Percentiles rank a stretch among this genome's conserved stretches.
phyloP scores from a whole-genome alignment of 306 rosid species.

The Sindora glabra region DNA sequence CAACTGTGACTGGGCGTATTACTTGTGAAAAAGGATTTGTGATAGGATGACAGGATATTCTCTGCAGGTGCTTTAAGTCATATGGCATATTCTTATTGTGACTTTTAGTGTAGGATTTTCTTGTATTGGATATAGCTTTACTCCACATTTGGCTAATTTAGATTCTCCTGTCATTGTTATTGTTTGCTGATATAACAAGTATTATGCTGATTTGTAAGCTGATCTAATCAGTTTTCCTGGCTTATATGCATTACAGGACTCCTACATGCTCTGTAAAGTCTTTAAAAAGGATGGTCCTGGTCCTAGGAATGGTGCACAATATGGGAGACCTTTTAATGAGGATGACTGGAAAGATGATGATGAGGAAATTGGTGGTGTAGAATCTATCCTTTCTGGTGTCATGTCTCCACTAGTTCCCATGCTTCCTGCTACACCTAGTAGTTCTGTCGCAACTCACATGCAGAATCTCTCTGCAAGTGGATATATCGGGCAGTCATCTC shows the following conservation, averaged over 20 bases:
- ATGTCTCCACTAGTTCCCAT: not conserved
- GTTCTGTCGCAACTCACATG: slow-evolving; percentile 11
- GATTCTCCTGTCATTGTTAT: not conserved
- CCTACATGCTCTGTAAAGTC: slow-evolving; percentile 55
- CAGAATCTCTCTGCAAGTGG: slow-evolving; percentile 14
- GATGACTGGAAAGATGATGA: slow-evolving; percentile 55
- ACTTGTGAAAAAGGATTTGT: too few species aligned
- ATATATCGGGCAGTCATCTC: slow-evolving; percentile 13
- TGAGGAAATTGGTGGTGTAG: slow-evolving; percentile 24
- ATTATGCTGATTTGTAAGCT: slow-evolving; percentile 3
- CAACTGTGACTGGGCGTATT: too few species aligned
- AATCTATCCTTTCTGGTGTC: slow-evolving; percentile 8
- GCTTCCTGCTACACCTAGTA: not conserved
- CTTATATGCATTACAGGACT: slow-evolving; percentile 37
- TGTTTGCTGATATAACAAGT: not conserved
- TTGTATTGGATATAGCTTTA: not conserved
- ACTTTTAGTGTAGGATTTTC: too few species aligned
- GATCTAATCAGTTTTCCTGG: not conserved
- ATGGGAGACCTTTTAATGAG: slow-evolving; percentile 54
- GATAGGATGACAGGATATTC: too few species aligned
- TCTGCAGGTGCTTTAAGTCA: too few species aligned
- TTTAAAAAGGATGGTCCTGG: slow-evolving; percentile 66
- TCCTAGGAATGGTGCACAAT: slow-evolving; percentile 58
- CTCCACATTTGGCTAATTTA: not conserved
- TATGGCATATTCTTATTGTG: too few species aligned